Base-by-base conservation (phyloP, 441 rosid species). In the Capsella rubella region DNA sequence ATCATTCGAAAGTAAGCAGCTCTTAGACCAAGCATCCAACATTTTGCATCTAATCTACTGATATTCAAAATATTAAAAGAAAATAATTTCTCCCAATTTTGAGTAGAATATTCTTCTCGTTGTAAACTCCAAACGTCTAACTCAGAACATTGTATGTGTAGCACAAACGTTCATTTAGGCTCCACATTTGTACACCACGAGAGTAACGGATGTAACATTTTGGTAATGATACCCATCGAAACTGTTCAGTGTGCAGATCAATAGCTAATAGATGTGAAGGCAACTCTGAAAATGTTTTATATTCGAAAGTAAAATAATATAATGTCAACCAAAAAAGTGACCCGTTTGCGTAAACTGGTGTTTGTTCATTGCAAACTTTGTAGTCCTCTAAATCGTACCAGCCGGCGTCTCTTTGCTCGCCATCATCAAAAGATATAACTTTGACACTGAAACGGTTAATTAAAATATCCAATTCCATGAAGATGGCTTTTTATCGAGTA, bases 41-140 rank as follows among this genome's bases (percentile, higher is more conserved):
- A 32, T 10, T 32, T 53, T 53, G 34, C 18, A 53, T 53, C 42
- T 15, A 56, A 4, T 32, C 25, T 43, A 57, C 1, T 6, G 7
- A 57, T 35, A 34, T 35, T 10, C 2, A 5, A 9, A 57, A 57
- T 10, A 16, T 57, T 35, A 16, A 34, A 15, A 34, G 45, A 34
- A 57, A 9, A 35, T 1, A 10, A 0, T 35, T 57, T 35, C 8
- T 57, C 45, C 62, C 62, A 57, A 9, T 34, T 57, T 2, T 57
- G 14, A 3, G 5, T 16, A 34, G n/a, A 34, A 34, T 7, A 4
- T 4, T 9, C 25, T 56, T 56, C 62, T 9, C 34, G n/a, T 57
- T 10, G 63, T 57, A 57, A 27, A 35, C 45, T 57, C 45, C 63
- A 57, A 57, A 57, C 15, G 14, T 57, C 63, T 4, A 57, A 18